These are phyloP conservation scores for Picea glauca DNA, from an alignment of 75 land plant genomes.

Conservation along the genomic window DNA sequence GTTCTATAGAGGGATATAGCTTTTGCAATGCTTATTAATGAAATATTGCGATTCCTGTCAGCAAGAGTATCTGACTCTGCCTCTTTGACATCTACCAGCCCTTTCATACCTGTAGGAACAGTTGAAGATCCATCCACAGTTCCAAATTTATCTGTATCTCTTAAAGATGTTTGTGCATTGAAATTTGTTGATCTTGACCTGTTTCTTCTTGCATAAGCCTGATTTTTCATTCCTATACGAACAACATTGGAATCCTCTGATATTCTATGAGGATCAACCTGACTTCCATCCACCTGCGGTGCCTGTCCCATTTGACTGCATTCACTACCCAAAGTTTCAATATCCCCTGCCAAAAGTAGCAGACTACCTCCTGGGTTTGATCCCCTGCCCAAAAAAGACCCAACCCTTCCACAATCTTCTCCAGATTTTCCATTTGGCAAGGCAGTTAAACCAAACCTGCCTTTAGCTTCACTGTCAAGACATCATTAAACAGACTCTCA, in stretches of 20 bases:
- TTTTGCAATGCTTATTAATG: conserved; percentile 22
- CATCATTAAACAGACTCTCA: too few relatives aligned
- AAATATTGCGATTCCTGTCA: conserved; percentile 13
- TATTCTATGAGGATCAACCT: conserved; percentile 35
- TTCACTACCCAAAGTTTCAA: conserved; percentile 21
- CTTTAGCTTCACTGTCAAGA: conserved; percentile 65
- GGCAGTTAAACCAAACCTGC: conserved; percentile 44
- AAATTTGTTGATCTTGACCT: conserved; percentile 55
- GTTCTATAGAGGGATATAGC: conserved; percentile 27
- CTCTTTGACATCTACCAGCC: conserved; percentile 29
- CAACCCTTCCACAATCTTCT: conserved; percentile 59
- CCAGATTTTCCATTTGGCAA: conserved; percentile 69
- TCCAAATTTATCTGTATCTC: conserved; percentile 23
- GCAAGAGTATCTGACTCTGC: conserved; percentile 13
- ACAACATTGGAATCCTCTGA: conserved; percentile 43
- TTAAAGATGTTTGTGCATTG: conserved; percentile 28
- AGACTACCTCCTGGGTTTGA: conserved; percentile 55
- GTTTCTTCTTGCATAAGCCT: conserved; percentile 74
- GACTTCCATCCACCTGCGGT: conserved; percentile 25
- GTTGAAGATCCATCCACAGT: conserved; percentile 23
- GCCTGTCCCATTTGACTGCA: conserved; percentile 33
- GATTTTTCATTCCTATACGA: conserved; percentile 46
- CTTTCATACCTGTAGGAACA: conserved; percentile 20
- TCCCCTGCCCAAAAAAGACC: conserved; percentile 30
- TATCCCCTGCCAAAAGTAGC: conserved; percentile 44